Base-by-base conservation (phyloP, 164 flowering plant genomes). In the Umbilicus rupestris region DNA sequence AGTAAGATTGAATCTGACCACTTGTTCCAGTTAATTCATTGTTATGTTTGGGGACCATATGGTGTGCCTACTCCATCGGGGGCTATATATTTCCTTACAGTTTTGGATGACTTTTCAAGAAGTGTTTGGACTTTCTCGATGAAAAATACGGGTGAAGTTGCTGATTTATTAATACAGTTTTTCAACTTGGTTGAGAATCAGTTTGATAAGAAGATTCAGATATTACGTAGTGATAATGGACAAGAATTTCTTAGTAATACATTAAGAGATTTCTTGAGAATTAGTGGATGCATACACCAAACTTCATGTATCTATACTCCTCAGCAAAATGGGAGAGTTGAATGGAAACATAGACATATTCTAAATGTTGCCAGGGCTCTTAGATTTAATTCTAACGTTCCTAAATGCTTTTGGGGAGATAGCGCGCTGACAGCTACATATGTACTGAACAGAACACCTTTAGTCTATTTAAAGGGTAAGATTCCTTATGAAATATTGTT, bases 51-150 rank as follows among this genome's bases (percentile, higher is more conserved):
- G 37, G 37, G 37, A 6, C 60, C 60, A 9, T 55, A 16, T 20
- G n/a, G 24, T 17, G n/a, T 20, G 14, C 10, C 5, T 55, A 55
- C 22, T 9, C 2, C 24, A 6, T 2, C 2, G 1, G 16, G 31
- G 14, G 19, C 37, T 1, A 3, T 19, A 3, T 33, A 63, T 63
- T 63, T 63, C 33, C 22, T 63, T 17, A 7, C 42, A 14, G 22
- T 63, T 33, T 41, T 44, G 31, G 67, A 65, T 65, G 67, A 44
- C 29, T 41, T n/a, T 39, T 39, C 66, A 2, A n/a, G 67, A 5
- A 3, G 55, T 65, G 2, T 8, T 1, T 65, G 67, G 67, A 49
- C 29, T 28, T 65, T 12, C 44, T 55, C 44, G 11, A 44, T 45
- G n/a, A 45, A 45, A 16, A 16, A 16, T 14, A 45, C 14, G n/a